Evolutionary conservation across 176 grass and related monocot species (phyloP).

Genomic region (Carex kokanica): DNA sequence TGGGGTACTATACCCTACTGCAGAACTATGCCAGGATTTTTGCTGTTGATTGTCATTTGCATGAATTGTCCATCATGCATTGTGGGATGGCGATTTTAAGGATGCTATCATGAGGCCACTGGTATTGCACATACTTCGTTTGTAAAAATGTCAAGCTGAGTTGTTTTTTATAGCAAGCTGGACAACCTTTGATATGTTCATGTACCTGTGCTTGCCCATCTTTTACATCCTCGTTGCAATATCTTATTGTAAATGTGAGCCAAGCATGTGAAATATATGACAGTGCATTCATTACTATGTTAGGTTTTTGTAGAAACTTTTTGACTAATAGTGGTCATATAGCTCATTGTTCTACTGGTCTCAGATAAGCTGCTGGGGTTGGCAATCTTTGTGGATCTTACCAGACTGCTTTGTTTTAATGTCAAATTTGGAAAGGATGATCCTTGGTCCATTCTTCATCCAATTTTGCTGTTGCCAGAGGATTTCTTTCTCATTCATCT

Average conservation of each 20-base stretch:
- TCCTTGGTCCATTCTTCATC: neutral
- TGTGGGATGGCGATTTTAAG: neutral
- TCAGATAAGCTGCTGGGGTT: neutral
- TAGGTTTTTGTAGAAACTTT: neutral
- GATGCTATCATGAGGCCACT: neutral
- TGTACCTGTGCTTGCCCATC: neutral
- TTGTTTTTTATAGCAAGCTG: neutral
- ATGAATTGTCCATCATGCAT: neutral
- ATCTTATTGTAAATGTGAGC: neutral
- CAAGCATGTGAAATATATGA: neutral
- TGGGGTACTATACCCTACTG: neutral
- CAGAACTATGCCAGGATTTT: neutral
- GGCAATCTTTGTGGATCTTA: neutral
- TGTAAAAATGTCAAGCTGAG: neutral
- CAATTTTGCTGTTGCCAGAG: neutral
- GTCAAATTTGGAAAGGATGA: constrained; percentile 5
- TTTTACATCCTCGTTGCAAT: neutral
- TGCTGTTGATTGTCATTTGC: neutral
- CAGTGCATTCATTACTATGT: neutral
- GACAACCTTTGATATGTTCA: neutral
- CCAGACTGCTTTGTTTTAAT: neutral
- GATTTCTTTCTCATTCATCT: neutral
- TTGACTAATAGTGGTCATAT: neutral
- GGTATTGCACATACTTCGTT: neutral
- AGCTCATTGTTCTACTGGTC: neutral